These are phyloP conservation scores for Diplodia sapinea DNA, from an alignment of 2,329 filamentous ascomycete species.

Conservation along the genomic window DNA sequence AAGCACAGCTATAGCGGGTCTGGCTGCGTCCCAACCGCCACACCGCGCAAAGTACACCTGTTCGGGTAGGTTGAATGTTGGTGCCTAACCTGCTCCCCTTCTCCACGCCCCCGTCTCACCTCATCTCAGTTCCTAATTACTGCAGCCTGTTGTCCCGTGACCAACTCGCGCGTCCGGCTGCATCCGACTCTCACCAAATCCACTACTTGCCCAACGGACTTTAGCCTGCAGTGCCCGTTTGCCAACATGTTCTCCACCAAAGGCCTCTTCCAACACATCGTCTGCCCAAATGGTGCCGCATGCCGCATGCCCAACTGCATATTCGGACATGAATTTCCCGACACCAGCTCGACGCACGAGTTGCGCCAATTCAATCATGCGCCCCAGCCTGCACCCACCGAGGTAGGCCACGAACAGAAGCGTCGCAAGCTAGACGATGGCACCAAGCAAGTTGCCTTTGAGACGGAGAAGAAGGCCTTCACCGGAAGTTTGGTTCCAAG, in stretches of 20 bases:
- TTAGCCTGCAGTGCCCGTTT: not conserved
- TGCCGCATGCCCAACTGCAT: conserved; percentile 64
- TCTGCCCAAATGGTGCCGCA: conserved; percentile 58
- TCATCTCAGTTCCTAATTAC: conserved; percentile 9
- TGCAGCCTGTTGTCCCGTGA: conserved; percentile 12
- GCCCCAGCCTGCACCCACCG: not conserved
- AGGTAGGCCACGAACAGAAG: conserved; percentile 15
- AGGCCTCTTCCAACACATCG: conserved; percentile 57
- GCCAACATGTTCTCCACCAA: conserved; percentile 60
- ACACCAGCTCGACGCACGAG: not conserved
- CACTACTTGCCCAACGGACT: no score
- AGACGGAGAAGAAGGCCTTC: conserved; percentile 35
- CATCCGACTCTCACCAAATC: not conserved
- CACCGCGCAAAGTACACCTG: not conserved
- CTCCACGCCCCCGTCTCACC: conserved; percentile 12
- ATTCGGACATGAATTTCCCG: conserved; percentile 58
- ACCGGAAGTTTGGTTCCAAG: conserved; percentile 37
- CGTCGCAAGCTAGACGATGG: conserved; percentile 38
- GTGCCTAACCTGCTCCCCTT: not conserved
- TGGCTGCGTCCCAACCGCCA: not conserved
- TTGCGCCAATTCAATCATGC: not conserved
- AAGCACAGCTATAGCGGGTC: not conserved
- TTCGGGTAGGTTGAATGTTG: conserved; percentile 7
- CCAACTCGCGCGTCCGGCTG: not conserved
- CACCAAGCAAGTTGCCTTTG: not conserved